Evolutionary conservation across 257 asterid genomes (phyloP).

Genomic region (Gentiana dahurica): DNA sequence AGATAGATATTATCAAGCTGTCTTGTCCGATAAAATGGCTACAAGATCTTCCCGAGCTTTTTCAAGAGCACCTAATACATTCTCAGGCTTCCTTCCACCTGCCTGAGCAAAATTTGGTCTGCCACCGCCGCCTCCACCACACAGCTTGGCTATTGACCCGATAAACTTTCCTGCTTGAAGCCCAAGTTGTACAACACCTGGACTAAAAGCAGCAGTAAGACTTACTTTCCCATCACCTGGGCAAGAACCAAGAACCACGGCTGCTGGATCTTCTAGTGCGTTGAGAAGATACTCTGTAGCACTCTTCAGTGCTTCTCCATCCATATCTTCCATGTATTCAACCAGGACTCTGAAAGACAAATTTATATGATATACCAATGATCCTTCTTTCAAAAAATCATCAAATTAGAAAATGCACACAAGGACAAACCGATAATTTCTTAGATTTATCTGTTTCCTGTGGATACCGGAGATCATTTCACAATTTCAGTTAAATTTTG

Average conservation of each 20-base stretch:
- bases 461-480: too few relatives aligned
- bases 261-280: conserved; percentile 67
- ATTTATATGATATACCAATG: not conserved
- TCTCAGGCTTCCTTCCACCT: conserved; percentile 87
- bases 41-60: conserved; percentile 63
- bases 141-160: conserved; percentile 71
- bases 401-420: not conserved
- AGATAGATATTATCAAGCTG: conserved; percentile 12
- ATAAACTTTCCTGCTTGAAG: conserved; percentile 80
- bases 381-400: not conserved
- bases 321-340: conserved; percentile 79
- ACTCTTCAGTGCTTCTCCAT: conserved; percentile 64
- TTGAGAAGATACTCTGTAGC: conserved; percentile 71
- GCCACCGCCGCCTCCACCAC: conserved; percentile 97
- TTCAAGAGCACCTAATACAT: conserved; percentile 52
- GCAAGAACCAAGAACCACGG: conserved; percentile 75
- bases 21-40: conserved; percentile 35
- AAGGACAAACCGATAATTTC: not conserved
- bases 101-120: conserved; percentile 92
- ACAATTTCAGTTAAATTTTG: too few relatives aligned
- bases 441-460: too few relatives aligned
- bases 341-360: conserved; percentile 49
- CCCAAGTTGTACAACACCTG: conserved; percentile 69
- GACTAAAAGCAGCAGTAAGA: conserved; percentile 69
- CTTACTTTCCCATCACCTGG: conserved; percentile 74